Evolutionary conservation across 805 yeast species (phyloP), one percentile per base, ranked within the genome.

Genomic region (Cyberlindnera misumaiensis): DNA sequence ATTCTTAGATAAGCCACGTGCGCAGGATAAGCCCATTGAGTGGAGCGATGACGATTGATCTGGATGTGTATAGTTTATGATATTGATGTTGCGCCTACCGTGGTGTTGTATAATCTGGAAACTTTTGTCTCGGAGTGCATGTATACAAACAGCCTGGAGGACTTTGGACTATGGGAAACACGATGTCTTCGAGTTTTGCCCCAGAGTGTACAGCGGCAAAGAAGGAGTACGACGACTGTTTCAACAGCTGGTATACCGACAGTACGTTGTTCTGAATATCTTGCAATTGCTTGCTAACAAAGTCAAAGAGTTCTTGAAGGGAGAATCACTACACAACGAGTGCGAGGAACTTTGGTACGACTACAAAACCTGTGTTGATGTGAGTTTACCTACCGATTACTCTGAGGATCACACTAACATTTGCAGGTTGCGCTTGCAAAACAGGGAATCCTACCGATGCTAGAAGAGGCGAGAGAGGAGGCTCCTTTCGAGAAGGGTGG

Each of bases 201-300:
- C 96, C 97, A 18, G 97, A 93, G 64, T 93, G 98, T 63, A 86
- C 95, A 16, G 83, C 77, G 27, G 74, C 82, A 41, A 93, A 93
- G 62, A 77, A 77, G 51, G 75, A 78, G 53, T 93, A 93, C 56
- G 97, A 93, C 57, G 83, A 80, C 53, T 93, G 98, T 60, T 93
- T 93, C 66, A 89, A 88, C 62, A 73, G 74, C 48, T 89, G 98
- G 98, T 93, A 93, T 59, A 80, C 93, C 5, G 97, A 93, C 51
- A 83, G 75, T 70, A 46, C 35, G 73, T 64, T 15, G 28, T 12
- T 11, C 11, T n/a, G 5, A 5, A 27, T 24, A 5, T 27, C 14
- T 27, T 27, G 5, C 28, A 27, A 27, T 13, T 13, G 15, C 30
- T 28, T 9, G 15, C 30, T 28, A 13, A 10, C 18, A 11, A 12